phyloP scores from a whole-genome alignment of 345 rosid species.

The Ricinus communis region DNA sequence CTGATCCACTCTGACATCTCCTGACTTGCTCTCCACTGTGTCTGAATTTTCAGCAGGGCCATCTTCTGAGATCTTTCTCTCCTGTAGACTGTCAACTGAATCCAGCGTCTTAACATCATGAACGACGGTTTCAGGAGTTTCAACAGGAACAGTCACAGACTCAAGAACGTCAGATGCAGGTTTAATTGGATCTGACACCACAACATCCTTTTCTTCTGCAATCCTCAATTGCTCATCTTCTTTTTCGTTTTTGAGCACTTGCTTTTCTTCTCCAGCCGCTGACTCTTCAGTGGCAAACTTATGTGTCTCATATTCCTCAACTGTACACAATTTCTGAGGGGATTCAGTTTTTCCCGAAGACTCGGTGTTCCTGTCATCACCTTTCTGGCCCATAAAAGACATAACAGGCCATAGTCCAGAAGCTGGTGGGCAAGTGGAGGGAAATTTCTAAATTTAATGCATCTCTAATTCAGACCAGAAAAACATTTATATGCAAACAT shows the following conservation, averaged over 20 bases:
- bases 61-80: conserved; percentile 36
- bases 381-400: conserved; percentile 71
- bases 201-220: conserved; percentile 36
- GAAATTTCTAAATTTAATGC: not conserved
- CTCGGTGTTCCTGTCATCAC: conserved; percentile 47
- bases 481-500: not conserved
- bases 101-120: conserved; percentile 36
- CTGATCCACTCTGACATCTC: conserved; percentile 36
- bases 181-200: conserved; percentile 34
- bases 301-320: conserved; percentile 34
- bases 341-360: conserved; percentile 40
- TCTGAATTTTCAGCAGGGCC: conserved; percentile 38
- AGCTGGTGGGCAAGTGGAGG: conserved; percentile 30
- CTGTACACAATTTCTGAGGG: conserved; percentile 30
- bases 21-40: conserved; percentile 38
- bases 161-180: conserved; percentile 32
- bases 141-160: conserved; percentile 18
- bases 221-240: conserved; percentile 37
- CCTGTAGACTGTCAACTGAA: conserved; percentile 34
- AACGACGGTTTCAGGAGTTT: conserved; percentile 39
- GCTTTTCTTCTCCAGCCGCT: conserved; percentile 42
- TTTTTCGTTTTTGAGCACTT: conserved; percentile 23
- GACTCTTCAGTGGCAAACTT: conserved; percentile 22
- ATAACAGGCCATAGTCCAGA: conserved; percentile 79
- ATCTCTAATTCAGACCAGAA: not conserved